Evolutionary conservation across 2,329 filamentous ascomycete genomes (phyloP).

Genomic region (Penicillium concentricum): DNA sequence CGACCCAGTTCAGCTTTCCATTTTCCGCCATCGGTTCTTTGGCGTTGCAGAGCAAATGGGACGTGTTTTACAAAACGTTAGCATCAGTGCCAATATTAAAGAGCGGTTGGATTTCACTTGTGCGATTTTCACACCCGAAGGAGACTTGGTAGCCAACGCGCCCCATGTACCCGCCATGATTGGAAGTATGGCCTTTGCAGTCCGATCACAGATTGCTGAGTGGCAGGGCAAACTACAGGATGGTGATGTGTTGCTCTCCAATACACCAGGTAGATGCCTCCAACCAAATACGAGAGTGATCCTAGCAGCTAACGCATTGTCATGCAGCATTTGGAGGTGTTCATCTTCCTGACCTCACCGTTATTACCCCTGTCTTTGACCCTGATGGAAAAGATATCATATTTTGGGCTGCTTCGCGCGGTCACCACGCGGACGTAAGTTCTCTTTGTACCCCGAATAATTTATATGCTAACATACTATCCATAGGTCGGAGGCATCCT

Average conservation of each 20-base stretch:
- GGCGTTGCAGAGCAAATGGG: slow-evolving; percentile 84
- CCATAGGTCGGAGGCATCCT: slow-evolving; percentile 67
- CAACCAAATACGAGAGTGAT: background rate
- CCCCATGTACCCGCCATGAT: slow-evolving; percentile 70
- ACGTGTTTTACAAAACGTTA: slow-evolving; percentile 65
- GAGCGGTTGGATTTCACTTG: slow-evolving; percentile 82
- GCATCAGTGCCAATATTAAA: slow-evolving; percentile 75
- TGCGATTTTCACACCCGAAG: slow-evolving; percentile 70
- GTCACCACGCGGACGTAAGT: slow-evolving; percentile 65
- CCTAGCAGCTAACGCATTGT: background rate
- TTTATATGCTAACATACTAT: background rate
- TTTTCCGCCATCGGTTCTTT: slow-evolving; percentile 81
- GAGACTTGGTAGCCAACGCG: slow-evolving; percentile 64
- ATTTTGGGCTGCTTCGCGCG: slow-evolving; percentile 73
- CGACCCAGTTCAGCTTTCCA: slow-evolving; percentile 72
- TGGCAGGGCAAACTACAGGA: slow-evolving; percentile 70
- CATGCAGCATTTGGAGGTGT: slow-evolving; percentile 73
- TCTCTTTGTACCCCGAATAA: slow-evolving; percentile 30
- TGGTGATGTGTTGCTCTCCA: slow-evolving; percentile 74
- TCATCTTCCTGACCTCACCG: slow-evolving; percentile 73
- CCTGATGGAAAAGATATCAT: slow-evolving; percentile 68
- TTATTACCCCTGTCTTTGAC: slow-evolving; percentile 71
- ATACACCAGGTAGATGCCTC: slow-evolving; percentile 60
- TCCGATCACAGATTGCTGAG: slow-evolving; percentile 69
- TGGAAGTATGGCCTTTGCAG: slow-evolving; percentile 74